Percentiles rank a stretch among this genome's conserved stretches.
Conservation (phyloP, 2,329 filamentous ascomycete species). For the Paracamarosporium sp. region DNA sequence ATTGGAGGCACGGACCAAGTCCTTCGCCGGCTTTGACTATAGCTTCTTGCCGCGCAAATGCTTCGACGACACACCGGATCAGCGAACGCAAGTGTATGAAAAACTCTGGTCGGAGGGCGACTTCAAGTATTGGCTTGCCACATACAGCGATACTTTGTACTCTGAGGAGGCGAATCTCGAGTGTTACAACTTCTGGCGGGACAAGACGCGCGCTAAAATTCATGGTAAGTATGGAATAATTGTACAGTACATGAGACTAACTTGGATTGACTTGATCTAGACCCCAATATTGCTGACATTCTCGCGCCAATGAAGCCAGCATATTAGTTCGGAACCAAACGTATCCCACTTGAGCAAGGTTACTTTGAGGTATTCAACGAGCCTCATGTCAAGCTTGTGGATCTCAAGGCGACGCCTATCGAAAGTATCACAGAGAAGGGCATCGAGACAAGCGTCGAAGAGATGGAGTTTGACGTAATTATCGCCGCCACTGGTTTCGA, state of each 20-base stretch:
- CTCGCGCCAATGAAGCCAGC: constrained; percentile 41
- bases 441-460: constrained; percentile 47
- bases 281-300: constrained; percentile 46
- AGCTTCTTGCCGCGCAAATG: constrained; percentile 24
- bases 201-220: constrained; percentile 47
- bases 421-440: constrained; percentile 40
- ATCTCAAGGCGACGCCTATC: constrained; percentile 47
- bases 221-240: constrained; percentile 10
- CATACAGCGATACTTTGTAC: constrained; percentile 45
- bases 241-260: background rate
- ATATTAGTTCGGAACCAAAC: constrained; percentile 46
- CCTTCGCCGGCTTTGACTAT: constrained; percentile 27
- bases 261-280: background rate
- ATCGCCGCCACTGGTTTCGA: constrained; percentile 52
- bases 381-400: constrained; percentile 46
- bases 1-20: constrained; percentile 12
- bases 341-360: constrained; percentile 50
- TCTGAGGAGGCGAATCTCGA: constrained; percentile 46
- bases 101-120: constrained; percentile 26
- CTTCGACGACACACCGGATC: constrained; percentile 26
- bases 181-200: constrained; percentile 54
- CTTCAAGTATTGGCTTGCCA: constrained; percentile 31
- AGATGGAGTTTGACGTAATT: constrained; percentile 47
- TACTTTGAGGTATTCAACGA: constrained; percentile 51
- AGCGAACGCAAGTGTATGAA: constrained; percentile 24